Conservation (phyloP, 257 asterid genomes). For the Ocimum tenuiflorum region DNA sequence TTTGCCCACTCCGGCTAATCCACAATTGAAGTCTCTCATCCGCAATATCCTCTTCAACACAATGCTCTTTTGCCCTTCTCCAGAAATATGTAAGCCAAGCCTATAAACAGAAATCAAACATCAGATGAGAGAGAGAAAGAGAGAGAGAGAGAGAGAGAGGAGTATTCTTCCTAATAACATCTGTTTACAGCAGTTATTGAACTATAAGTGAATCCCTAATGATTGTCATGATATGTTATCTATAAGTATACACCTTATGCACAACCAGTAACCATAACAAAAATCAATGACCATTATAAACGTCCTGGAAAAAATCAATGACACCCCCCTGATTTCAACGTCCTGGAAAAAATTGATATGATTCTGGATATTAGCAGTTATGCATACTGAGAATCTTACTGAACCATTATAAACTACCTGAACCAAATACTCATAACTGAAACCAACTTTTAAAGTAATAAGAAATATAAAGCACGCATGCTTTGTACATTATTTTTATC, state of each 20-base stretch:
- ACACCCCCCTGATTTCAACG: not conserved
- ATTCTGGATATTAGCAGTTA: not conserved
- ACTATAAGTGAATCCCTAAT: not conserved
- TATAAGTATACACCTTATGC: not conserved
- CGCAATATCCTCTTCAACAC: constrained; percentile 95
- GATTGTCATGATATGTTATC: not conserved
- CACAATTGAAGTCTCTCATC: constrained; percentile 85
- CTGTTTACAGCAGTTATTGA: not conserved
- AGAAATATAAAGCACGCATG: too few relatives aligned
- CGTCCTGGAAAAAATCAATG: not conserved
- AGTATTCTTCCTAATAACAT: not conserved
- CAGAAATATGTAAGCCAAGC: constrained; percentile 98
- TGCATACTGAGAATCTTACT: not conserved
- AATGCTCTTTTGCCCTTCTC: constrained; percentile 93
- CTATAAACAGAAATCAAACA: constrained; percentile 35
- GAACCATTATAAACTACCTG: not conserved
- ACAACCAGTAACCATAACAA: not conserved
- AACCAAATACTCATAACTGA: not conserved
- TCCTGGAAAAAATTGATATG: not conserved
- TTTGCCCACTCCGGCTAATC: constrained; percentile 77
- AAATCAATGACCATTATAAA: not conserved
- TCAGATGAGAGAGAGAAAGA: not conserved
- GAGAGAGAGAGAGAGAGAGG: not conserved
- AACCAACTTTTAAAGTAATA: too few relatives aligned
- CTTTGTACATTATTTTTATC: too few relatives aligned